Evolutionary conservation across 192 early-diverging fungal genomes (phyloP), one percentile per base, ranked within the genome.

Genomic region (Backusella sp.): DNA sequence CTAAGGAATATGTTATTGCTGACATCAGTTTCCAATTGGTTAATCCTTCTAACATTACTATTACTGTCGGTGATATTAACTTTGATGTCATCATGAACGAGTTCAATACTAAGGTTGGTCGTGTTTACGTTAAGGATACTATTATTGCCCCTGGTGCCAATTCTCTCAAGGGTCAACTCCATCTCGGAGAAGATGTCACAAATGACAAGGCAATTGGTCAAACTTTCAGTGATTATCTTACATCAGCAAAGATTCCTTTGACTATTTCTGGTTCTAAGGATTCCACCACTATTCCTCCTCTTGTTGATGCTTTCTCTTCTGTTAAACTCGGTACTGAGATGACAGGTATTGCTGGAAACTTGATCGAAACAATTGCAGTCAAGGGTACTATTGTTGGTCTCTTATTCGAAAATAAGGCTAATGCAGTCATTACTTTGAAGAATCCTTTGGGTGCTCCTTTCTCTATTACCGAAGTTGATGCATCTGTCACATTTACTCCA

Each of bases 11-110:
- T 75, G 82, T 87, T 70, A 77, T 79, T 46, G 79, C 88, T 65
- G 68, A 79, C 21, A 70, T 87, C 44, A 65, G 52, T 23, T 83
- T 84, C 32, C 67, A 76, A 7, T 70, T 90, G n/a, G 81, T 78
- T 72, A 87, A 89, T 73, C 86, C 86, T 21, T 88, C 88, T 23
- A 83, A 81, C 67, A 80, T 90, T 41, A 82, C 82, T 70, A 90
- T 90, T 71, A 68, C 77, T 49, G 75, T 85, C 66, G 84, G 84
- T 39, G 79, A 83, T 66, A 81, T 87, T 34, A 62, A 73, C 36
- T 87, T 88, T 42, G 66, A 79, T 36, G 81, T 86, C 36, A 70
- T 73, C 32, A 30, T 59, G 17, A 56, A 77, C 26, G 83, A 73
- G 41, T 21, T 85, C n/a, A 79, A 81, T 12, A 52, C 70, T 37